A percentile compares a stretch with the other conserved stretches of the same genome.
Conservation (phyloP, 1,284 basidiomycete genomes). For the Malassezia equina region DNA sequence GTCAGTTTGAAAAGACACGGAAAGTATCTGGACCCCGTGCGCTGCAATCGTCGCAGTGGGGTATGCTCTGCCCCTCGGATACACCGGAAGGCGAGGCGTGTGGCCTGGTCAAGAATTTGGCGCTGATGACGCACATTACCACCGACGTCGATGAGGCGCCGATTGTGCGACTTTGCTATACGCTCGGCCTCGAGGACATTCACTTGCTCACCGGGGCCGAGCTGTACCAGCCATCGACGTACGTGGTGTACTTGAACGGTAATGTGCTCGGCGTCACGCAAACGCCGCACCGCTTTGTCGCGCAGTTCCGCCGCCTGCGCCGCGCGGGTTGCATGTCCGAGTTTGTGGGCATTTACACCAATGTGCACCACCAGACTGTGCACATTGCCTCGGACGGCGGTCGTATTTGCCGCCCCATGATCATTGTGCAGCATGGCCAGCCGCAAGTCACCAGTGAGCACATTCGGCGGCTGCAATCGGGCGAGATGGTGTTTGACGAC, state of each 20-base stretch:
- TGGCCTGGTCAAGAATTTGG: conserved; percentile 95
- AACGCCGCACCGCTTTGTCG: conserved; percentile 73
- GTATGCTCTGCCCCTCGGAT: conserved; percentile 94
- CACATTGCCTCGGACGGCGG: conserved; percentile 97
- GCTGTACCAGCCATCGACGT: conserved; percentile 80
- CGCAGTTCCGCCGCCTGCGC: conserved; percentile 79
- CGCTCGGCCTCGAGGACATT: conserved; percentile 96
- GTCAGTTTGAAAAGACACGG: conserved; percentile 97
- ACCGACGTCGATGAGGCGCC: conserved; percentile 96
- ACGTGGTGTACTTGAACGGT: conserved; percentile 94
- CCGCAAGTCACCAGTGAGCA: conserved; percentile 73
- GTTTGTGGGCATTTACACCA: conserved; percentile 94
- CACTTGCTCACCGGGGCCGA: conserved; percentile 83
- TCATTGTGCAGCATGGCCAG: conserved; percentile 79
- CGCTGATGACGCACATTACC: conserved; percentile 99
- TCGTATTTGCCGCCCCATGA: conserved; percentile 92
- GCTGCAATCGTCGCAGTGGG: conserved; percentile 97
- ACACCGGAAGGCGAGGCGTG: conserved; percentile 99
- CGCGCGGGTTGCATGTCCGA: conserved; percentile 85
- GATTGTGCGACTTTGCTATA: conserved; percentile 75
- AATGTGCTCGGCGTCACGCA: conserved; percentile 87
- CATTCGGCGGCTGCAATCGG: conserved; percentile 68
- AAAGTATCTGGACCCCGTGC: conserved; percentile 97
- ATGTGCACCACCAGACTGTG: conserved; percentile 86
- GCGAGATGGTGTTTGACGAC: conserved; percentile 76